Conservation (phyloP, 176 grass and related monocot genomes). For the Carex parvula region DNA sequence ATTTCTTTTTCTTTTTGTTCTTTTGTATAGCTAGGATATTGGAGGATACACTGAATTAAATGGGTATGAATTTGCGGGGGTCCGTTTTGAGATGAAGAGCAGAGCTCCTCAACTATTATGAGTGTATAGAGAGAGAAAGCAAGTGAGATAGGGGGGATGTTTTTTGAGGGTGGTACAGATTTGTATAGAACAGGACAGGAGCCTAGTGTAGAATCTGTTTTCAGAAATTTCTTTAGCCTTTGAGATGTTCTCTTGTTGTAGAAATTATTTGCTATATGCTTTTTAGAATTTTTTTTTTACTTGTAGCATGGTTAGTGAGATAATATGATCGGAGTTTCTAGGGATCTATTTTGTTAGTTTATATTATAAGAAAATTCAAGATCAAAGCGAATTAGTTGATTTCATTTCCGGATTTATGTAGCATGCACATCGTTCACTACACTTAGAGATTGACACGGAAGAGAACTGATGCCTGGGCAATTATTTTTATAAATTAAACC, state of each 20-base stretch:
- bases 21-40: conserved; percentile 39
- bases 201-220: not conserved
- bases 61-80: conserved; percentile 32
- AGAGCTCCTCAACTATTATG: conserved; percentile 4
- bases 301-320: no score
- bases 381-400: not conserved
- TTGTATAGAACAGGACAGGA: conserved; percentile 61
- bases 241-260: not conserved
- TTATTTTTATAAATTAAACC: not conserved
- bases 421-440: not conserved
- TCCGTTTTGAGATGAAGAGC: conserved; percentile 16
- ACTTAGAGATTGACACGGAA: not conserved
- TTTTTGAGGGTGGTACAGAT: conserved; percentile 29
- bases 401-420: not conserved
- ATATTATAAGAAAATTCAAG: not conserved
- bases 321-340: not conserved
- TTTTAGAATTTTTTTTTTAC: not conserved
- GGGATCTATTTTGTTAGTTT: not conserved
- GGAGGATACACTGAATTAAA: conserved; percentile 37
- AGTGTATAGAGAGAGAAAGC: conserved; percentile 38
- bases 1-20: conserved; percentile 26
- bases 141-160: not conserved
- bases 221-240: not conserved
- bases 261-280: not conserved
- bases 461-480: not conserved